phyloP scores from a whole-genome alignment of 768 basidiomycete genomes.

The Xerocomellus amylosporus region DNA sequence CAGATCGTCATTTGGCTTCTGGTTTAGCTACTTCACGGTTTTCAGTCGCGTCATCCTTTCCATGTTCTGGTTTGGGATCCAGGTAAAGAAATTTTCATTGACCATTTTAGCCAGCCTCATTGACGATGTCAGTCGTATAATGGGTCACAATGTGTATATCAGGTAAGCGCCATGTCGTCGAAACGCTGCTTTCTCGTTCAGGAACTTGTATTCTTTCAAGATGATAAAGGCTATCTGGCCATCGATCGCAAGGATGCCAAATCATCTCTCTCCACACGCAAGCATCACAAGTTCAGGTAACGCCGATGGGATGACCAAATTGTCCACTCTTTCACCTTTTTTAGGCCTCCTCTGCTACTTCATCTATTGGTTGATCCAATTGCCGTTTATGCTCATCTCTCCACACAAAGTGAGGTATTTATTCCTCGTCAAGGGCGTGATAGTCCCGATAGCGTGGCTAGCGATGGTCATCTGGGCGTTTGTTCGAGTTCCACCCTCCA shows the following conservation, averaged over 20 bases:
- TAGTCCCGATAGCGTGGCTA: conserved; percentile 65
- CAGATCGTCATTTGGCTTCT: conserved; percentile 85
- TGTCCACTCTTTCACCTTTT: background rate
- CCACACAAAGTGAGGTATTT: conserved; percentile 76
- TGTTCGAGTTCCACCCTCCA: conserved; percentile 59
- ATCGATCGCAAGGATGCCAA: conserved; percentile 59
- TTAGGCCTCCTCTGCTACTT: conserved; percentile 73
- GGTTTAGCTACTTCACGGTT: conserved; percentile 84
- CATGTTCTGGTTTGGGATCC: conserved; percentile 82
- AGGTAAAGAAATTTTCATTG: conserved; percentile 39
- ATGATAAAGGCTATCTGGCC: conserved; percentile 88
- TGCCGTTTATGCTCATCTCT: conserved; percentile 72
- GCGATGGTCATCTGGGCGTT: conserved; percentile 80
- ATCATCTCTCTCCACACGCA: conserved; percentile 54
- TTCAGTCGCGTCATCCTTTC: conserved; percentile 71
- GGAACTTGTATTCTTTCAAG: conserved; percentile 11
- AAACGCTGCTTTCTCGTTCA: background rate
- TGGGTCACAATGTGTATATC: conserved; percentile 74
- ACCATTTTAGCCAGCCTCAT: background rate
- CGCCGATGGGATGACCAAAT: background rate
- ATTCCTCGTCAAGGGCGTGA: conserved; percentile 65
- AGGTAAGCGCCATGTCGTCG: conserved; percentile 29
- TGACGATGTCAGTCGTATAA: conserved; percentile 41
- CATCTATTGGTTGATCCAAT: conserved; percentile 73
- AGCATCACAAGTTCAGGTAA: conserved; percentile 63